Percentiles rank a stretch among this genome's conserved stretches.
Evolutionary conservation across 768 basidiomycete species (phyloP).

Genomic region (Hygrophorus pudorinus): DNA sequence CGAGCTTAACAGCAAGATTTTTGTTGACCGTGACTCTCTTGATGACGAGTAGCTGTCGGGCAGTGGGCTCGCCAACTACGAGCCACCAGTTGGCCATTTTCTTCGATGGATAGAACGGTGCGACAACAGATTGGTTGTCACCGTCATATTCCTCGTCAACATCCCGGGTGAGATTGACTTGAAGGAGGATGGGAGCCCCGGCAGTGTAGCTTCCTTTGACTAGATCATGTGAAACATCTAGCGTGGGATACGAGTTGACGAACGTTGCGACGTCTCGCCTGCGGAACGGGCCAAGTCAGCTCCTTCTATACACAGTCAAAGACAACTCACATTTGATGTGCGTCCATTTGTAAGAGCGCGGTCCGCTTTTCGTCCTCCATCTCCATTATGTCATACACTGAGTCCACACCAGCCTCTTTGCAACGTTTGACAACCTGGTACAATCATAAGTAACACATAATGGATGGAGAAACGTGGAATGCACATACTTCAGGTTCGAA

Average conservation of each 20-base stretch:
- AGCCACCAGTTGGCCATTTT: slow-evolving; percentile 98
- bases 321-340: slow-evolving; percentile 71
- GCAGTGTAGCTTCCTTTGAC: slow-evolving; percentile 82
- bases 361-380: slow-evolving; percentile 90
- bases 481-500: slow-evolving; percentile 78
- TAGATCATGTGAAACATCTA: slow-evolving; percentile 85
- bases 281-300: slow-evolving; percentile 11
- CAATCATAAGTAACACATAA: background rate
- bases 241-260: slow-evolving; percentile 94
- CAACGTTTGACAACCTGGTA: slow-evolving; percentile 72
- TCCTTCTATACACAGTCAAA: slow-evolving; percentile 1
- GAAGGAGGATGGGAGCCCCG: slow-evolving; percentile 70
- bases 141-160: slow-evolving; percentile 68
- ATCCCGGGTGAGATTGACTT: slow-evolving; percentile 74
- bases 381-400: slow-evolving; percentile 97
- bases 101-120: slow-evolving; percentile 83
- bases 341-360: slow-evolving; percentile 73
- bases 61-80: slow-evolving; percentile 77
- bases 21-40: slow-evolving; percentile 90
- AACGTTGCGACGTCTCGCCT: slow-evolving; percentile 94
- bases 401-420: slow-evolving; percentile 70
- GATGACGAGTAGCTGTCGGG: slow-evolving; percentile 72
- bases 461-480: background rate
- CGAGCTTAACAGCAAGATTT: slow-evolving; percentile 75
- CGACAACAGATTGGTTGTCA: slow-evolving; percentile 77